Evolutionary conservation across 331 rosid species (phyloP).

Genomic region (Quercus phellos): DNA sequence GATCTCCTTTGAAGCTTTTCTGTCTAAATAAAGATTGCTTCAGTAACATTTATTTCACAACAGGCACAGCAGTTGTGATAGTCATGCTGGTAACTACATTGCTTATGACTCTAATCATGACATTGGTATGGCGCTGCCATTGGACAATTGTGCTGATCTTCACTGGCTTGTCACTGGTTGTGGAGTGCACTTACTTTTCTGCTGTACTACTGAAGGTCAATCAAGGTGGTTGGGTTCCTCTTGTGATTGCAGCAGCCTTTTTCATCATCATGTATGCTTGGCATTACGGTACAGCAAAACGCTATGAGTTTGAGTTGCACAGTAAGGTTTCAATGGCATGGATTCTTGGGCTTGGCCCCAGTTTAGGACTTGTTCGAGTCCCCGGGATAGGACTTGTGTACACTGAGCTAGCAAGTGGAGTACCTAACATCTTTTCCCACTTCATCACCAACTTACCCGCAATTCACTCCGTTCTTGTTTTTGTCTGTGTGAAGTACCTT

Average conservation of each 20-base stretch:
- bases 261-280: constrained; percentile 51
- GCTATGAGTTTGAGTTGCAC: constrained; percentile 51
- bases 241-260: constrained; percentile 53
- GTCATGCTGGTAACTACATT: constrained; percentile 57
- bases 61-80: constrained; percentile 55
- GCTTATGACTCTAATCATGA: constrained; percentile 55
- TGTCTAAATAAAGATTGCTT: background rate
- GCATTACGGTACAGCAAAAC: constrained; percentile 56
- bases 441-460: constrained; percentile 58
- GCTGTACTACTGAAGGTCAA: constrained; percentile 58
- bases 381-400: constrained; percentile 65
- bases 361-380: constrained; percentile 57
- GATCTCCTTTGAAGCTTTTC: background rate
- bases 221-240: constrained; percentile 68
- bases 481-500: constrained; percentile 58
- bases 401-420: constrained; percentile 61
- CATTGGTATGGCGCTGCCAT: constrained; percentile 62
- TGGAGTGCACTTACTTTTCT: constrained; percentile 53
- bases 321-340: constrained; percentile 67
- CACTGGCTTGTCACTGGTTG: constrained; percentile 39
- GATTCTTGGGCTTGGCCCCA: constrained; percentile 65
- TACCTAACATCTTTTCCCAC: constrained; percentile 59
- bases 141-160: constrained; percentile 46
- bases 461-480: constrained; percentile 48
- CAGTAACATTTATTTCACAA: constrained; percentile 7